Base-by-base conservation (phyloP, 179 eudicot genomes). In the Heliamphora pulchella region DNA sequence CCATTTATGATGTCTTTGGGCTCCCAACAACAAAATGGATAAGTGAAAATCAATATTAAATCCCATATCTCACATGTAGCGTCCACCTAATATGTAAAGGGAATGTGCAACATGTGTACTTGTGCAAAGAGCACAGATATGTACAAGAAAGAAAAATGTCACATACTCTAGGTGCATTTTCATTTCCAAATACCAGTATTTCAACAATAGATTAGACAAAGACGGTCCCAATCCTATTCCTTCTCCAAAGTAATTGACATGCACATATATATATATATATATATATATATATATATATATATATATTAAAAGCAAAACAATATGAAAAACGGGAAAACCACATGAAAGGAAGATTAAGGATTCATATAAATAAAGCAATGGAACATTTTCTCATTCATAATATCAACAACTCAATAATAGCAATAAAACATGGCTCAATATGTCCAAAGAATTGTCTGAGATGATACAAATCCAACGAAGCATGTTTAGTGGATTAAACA, bases 101-200 rank as follows among this genome's bases (percentile, higher is more conserved):
- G 3, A 39, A 43, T 50, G 39, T 55, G 51, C 77, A 74, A 55
- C 22, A 57, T 57, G 3, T 10, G 79, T 59, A 61, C 39, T 18
- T 76, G 78, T 44, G 53, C 8, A n/a, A 59, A 76, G n/a, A 44
- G 68, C 6, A 47, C 9, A 58, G 55, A 58, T 74, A 31, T 41
- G 66, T 14, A 74, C 75, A 71, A 20, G 76, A 58, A 43, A 75
- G 77, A 6, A 17, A 75, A 75, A 57, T 17, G 47, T 75, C 57
- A 41, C 17, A 57, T 15, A 54, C 50, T 41, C 20, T 11, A 39
- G 78, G 22, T 75, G 48, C 11, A 22, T 41, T 31, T 31, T 75
- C 65, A 8, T 43, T 57, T 55, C 64, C 64, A 48, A 39, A 55
- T 43, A 13, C 20, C 48, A 75, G 2, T 54, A 73, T 14, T 57